A percentile compares a stretch with the other conserved stretches of the same genome.
Evolutionary conservation across 2,329 filamentous ascomycete species (phyloP).

Genomic region (Lachnellula subtilissima): DNA sequence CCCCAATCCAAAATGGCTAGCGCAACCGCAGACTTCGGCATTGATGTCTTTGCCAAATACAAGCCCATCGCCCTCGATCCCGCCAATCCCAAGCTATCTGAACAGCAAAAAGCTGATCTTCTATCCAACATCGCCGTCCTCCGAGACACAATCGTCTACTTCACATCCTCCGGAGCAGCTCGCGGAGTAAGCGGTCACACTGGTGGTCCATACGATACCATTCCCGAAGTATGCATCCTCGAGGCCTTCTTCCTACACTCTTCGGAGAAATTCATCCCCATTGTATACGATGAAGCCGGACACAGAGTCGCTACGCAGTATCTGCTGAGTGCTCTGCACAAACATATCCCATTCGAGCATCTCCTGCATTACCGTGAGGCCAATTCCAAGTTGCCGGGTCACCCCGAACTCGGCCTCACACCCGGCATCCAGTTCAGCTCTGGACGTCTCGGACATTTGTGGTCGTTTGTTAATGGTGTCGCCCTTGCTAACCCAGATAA

Average conservation of each 20-base stretch:
- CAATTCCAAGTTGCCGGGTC: constrained; percentile 36
- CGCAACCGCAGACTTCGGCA: constrained; percentile 22
- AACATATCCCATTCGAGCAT: constrained; percentile 35
- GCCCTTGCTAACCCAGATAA: constrained; percentile 35
- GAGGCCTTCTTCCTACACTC: constrained; percentile 34
- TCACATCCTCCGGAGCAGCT: constrained; percentile 36
- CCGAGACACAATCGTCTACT: constrained; percentile 36
- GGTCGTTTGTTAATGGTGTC: constrained; percentile 36
- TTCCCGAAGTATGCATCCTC: constrained; percentile 37
- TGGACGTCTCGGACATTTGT: constrained; percentile 37
- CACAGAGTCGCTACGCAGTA: constrained; percentile 39
- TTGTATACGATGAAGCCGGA: constrained; percentile 36
- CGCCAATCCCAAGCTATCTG: constrained; percentile 31
- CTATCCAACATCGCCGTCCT: constrained; percentile 36
- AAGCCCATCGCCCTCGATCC: constrained; percentile 29
- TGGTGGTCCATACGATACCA: constrained; percentile 37
- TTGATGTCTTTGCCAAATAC: constrained; percentile 21
- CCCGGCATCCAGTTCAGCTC: constrained; percentile 38
- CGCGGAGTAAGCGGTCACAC: constrained; percentile 36
- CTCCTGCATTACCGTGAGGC: constrained; percentile 38
- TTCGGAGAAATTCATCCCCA: constrained; percentile 31
- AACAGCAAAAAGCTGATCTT: constrained; percentile 34
- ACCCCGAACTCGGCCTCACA: constrained; percentile 37
- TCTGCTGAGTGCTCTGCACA: constrained; percentile 34
- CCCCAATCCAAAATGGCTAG: constrained; percentile 12